Evolutionary conservation across 2,329 filamentous ascomycete species (phyloP).

Genomic region (Pestalotiopsis sp.): DNA sequence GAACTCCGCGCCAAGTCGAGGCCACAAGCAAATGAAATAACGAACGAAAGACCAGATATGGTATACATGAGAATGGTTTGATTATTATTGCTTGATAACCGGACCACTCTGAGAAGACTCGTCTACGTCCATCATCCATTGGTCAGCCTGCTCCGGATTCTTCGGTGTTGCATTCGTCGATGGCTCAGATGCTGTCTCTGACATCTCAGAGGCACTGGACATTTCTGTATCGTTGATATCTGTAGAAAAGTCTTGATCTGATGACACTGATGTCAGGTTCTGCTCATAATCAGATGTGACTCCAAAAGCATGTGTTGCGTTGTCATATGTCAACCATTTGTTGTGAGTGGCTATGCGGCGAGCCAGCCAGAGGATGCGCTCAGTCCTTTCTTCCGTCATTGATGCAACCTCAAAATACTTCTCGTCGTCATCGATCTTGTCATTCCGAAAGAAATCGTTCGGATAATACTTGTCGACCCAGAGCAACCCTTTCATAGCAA

Average conservation of each 20-base stretch:
- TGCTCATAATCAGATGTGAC: constrained; percentile 38
- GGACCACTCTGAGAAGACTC: not conserved
- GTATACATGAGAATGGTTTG: not conserved
- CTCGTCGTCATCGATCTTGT: constrained; percentile 67
- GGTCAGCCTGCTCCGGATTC: not conserved
- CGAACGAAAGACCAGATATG: not conserved
- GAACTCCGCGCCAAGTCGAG: not conserved
- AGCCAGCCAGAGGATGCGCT: constrained; percentile 60
- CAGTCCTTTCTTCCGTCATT: constrained; percentile 56
- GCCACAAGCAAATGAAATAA: not conserved
- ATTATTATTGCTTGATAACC: not conserved
- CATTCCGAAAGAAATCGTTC: constrained; percentile 55
- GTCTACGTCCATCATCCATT: not conserved
- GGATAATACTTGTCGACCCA: constrained; percentile 63
- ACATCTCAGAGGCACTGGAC: not conserved
- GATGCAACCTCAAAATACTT: constrained; percentile 62
- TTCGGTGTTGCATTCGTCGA: not conserved
- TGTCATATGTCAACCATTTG: constrained; percentile 49
- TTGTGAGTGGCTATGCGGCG: constrained; percentile 42
- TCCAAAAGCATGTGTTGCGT: constrained; percentile 35
- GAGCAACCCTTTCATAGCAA: constrained; percentile 61
- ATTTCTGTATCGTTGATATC: constrained; percentile 5
- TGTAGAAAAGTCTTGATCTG: not conserved
- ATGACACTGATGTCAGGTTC: constrained; percentile 24
- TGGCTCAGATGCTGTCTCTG: not conserved